Evolutionary conservation across 2,329 filamentous ascomycete genomes (phyloP).

Genomic region (Hypoxylon sp.): DNA sequence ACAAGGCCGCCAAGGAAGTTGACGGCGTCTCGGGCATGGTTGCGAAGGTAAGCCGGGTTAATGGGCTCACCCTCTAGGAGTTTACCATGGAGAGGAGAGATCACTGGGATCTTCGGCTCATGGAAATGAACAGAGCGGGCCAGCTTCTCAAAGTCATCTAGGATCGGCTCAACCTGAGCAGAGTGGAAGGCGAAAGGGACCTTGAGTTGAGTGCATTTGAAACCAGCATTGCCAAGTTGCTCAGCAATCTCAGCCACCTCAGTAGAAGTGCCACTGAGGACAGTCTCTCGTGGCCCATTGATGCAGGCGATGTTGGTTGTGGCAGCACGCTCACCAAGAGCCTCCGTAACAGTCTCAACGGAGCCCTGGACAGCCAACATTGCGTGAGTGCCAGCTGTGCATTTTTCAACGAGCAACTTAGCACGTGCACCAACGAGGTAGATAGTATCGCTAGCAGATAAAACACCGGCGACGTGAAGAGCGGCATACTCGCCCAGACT

Average conservation of each 20-base stretch:
- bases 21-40: constrained; percentile 76
- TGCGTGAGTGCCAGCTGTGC: constrained; percentile 74
- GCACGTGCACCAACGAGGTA: constrained; percentile 78
- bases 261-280: constrained; percentile 68
- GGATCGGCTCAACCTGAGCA: constrained; percentile 72
- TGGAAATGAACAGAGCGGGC: constrained; percentile 68
- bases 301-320: constrained; percentile 74
- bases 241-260: constrained; percentile 57
- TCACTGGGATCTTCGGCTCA: constrained; percentile 69
- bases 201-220: constrained; percentile 73
- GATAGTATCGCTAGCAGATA: constrained; percentile 78
- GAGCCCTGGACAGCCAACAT: constrained; percentile 65
- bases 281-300: constrained; percentile 81
- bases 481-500: constrained; percentile 82
- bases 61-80: constrained; percentile 71
- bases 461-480: constrained; percentile 76
- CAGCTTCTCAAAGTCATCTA: constrained; percentile 69
- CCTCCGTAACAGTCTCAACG: constrained; percentile 66
- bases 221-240: constrained; percentile 63
- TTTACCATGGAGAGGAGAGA: constrained; percentile 75
- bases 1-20: constrained; percentile 75
- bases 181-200: constrained; percentile 78
- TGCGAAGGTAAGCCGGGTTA: constrained; percentile 72
- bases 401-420: constrained; percentile 73
- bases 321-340: constrained; percentile 59